phyloP scores from a whole-genome alignment of 2,329 filamentous ascomycete species.

The Colletotrichum magnum region DNA sequence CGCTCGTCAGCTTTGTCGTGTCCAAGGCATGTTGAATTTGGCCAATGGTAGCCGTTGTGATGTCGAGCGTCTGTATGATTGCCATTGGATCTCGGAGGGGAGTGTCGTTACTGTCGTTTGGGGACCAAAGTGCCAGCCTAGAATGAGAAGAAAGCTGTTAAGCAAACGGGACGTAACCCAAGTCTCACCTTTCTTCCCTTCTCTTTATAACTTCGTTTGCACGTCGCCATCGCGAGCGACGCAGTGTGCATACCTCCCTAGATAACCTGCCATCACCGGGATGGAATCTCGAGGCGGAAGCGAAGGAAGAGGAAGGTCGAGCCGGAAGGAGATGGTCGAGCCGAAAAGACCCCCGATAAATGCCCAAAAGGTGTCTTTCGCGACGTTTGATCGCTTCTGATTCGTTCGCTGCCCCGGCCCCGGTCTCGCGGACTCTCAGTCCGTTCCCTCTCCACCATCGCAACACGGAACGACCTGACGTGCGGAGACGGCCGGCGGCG shows the following conservation, averaged over 20 bases:
- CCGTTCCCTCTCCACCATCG: neutral
- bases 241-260: too few relatives aligned
- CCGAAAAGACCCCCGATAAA: neutral
- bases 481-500: too few relatives aligned
- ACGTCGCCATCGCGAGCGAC: neutral
- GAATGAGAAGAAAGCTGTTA: too few relatives aligned
- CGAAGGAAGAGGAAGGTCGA: conserved; percentile 5
- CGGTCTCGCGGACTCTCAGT: neutral
- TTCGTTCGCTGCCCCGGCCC: neutral
- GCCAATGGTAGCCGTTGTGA: conserved; percentile 46
- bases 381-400: neutral
- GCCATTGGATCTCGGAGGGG: neutral
- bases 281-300: conserved; percentile 21
- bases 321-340: neutral
- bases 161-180: too few relatives aligned
- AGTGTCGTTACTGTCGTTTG: neutral
- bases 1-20: conserved; percentile 41
- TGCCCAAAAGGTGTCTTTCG: neutral
- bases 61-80: conserved; percentile 22
- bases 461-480: neutral
- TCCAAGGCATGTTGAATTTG: conserved; percentile 44
- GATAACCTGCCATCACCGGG: neutral
- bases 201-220: neutral
- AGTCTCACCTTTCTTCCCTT: neutral
- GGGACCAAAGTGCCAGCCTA: too few relatives aligned